Evolutionary conservation across 768 basidiomycete species (phyloP).

Genomic region (Mycena amicta): DNA sequence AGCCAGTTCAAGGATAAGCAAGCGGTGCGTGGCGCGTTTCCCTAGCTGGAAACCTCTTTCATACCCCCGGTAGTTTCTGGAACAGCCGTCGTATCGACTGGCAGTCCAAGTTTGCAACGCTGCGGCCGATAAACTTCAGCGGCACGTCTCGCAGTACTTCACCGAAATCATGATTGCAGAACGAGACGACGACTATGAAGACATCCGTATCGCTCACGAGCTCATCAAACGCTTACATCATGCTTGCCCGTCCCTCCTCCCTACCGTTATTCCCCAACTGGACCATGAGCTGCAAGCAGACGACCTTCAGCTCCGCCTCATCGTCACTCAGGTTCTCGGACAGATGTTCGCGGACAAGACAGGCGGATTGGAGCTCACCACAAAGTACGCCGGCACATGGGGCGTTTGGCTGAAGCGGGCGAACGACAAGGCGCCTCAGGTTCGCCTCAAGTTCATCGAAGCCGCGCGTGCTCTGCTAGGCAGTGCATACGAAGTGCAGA

Average conservation of each 20-base stretch:
- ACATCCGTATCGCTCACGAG: slow-evolving; percentile 77
- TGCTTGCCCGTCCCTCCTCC: slow-evolving; percentile 77
- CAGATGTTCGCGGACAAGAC: slow-evolving; percentile 86
- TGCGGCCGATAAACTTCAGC: slow-evolving; percentile 84
- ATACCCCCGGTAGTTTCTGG: slow-evolving; percentile 50
- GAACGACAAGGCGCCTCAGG: slow-evolving; percentile 70
- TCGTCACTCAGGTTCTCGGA: slow-evolving; percentile 87
- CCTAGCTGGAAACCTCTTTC: slow-evolving; percentile 4
- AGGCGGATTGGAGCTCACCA: slow-evolving; percentile 65
- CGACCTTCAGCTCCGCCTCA: slow-evolving; percentile 64
- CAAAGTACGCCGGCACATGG: slow-evolving; percentile 86
- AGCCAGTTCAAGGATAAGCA: slow-evolving; percentile 84
- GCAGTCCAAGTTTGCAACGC: slow-evolving; percentile 85
- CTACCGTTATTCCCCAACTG: slow-evolving; percentile 90
- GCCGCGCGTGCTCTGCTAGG: slow-evolving; percentile 59
- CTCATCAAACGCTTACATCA: slow-evolving; percentile 83
- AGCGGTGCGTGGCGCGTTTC: slow-evolving; percentile 49
- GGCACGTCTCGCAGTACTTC: slow-evolving; percentile 90
- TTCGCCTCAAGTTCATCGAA: slow-evolving; percentile 83
- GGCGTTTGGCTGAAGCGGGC: slow-evolving; percentile 76
- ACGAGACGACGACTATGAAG: slow-evolving; percentile 62
- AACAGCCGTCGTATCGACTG: slow-evolving; percentile 78
- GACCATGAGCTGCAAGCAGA: slow-evolving; percentile 88
- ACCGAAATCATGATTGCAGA: slow-evolving; percentile 78
- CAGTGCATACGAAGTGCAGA: slow-evolving; percentile 62